phyloP scores from a whole-genome alignment of 2,329 filamentous ascomycete species.

The Epichloe typhina region DNA sequence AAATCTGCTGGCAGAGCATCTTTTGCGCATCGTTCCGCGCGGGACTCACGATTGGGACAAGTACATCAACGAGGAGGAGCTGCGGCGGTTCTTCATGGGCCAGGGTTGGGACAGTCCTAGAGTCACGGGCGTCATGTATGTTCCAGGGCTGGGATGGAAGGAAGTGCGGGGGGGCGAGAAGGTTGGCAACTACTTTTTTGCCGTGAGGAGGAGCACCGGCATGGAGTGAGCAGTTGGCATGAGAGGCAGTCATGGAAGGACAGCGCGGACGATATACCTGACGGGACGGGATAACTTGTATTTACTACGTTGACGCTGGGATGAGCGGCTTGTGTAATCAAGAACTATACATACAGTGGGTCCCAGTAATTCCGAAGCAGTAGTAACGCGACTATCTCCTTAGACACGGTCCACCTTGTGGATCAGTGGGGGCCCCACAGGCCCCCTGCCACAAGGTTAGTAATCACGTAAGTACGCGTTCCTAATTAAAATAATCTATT shows the following conservation, averaged over 20 bases:
- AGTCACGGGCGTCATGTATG: constrained; percentile 74
- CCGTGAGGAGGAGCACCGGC: constrained; percentile 37
- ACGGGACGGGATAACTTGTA: neutral
- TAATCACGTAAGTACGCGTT: too few species aligned
- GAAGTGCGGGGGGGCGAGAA: constrained; percentile 65
- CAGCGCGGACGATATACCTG: neutral
- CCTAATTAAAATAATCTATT: too few species aligned
- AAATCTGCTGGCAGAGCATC: constrained; percentile 79
- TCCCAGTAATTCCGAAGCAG: too few species aligned
- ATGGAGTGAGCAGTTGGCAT: neutral
- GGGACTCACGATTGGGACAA: constrained; percentile 96
- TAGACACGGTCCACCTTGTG: too few species aligned
- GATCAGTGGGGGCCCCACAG: too few species aligned
- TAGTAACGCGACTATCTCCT: too few species aligned
- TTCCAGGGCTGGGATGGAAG: constrained; percentile 84
- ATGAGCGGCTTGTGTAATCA: neutral
- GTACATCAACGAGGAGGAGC: constrained; percentile 80
- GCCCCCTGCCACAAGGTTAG: too few species aligned
- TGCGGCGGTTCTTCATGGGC: constrained; percentile 42
- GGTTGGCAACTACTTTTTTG: constrained; percentile 98
- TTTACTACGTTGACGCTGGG: neutral
- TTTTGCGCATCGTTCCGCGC: constrained; percentile 73
- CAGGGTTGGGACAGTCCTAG: constrained; percentile 45
- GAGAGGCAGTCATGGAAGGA: neutral
- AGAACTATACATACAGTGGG: neutral